Percentiles rank a stretch among this genome's conserved stretches.
phyloP scores from a whole-genome alignment of 805 yeast genomes.

The Maudiozyma turicensis region DNA sequence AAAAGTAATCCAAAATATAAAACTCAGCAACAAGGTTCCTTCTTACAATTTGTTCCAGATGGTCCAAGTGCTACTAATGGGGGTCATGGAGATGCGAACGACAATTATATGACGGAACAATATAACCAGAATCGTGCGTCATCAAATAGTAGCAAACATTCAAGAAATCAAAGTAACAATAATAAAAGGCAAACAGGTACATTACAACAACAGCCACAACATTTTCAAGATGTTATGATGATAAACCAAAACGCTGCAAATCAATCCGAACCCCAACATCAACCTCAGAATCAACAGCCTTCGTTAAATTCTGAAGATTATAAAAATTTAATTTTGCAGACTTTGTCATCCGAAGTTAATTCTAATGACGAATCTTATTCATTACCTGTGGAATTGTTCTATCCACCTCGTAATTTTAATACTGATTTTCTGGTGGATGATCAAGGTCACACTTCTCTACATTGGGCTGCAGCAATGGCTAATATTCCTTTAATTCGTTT shows the following conservation, averaged over 20 bases:
- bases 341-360: constrained; percentile 26
- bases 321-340: constrained; percentile 22
- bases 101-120: background rate
- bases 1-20: background rate
- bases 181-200: background rate
- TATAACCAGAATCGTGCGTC: background rate
- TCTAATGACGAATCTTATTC: constrained; percentile 17
- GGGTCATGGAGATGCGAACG: too few species aligned
- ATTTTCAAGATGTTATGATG: background rate
- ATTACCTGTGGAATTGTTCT: constrained; percentile 33
- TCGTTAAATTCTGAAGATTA: constrained; percentile 12
- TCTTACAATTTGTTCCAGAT: constrained; percentile 14
- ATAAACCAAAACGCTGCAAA: background rate
- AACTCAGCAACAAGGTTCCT: constrained; percentile 1
- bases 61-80: constrained; percentile 7
- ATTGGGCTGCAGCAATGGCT: constrained; percentile 83
- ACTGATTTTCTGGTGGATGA: constrained; percentile 63
- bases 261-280: background rate
- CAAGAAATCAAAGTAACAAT: background rate
- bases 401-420: constrained; percentile 55
- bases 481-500: constrained; percentile 49
- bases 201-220: background rate
- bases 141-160: background rate
- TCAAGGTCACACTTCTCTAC: constrained; percentile 74
- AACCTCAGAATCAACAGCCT: background rate